Evolutionary conservation across 2,329 filamentous ascomycete genomes (phyloP), one percentile per base, ranked within the genome.

Genomic region (Fusarium hainanense): DNA sequence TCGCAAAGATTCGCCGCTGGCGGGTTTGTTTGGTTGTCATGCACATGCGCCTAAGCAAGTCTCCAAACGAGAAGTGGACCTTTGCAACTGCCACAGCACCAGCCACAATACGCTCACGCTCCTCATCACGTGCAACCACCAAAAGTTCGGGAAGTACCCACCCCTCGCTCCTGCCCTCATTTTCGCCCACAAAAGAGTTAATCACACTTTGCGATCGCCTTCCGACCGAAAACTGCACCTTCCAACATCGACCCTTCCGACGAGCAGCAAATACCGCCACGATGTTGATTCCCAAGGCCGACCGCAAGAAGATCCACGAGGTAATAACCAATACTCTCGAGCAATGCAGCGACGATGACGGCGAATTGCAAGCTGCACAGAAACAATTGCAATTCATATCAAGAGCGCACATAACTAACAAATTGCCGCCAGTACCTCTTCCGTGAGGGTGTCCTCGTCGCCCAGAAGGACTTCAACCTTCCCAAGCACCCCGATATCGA

Each of bases 231-330:
- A 81, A 75, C 79, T 79, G 77, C 78, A 80, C 79, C 77, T 78
- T 78, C 79, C 80, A 85, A 85, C 85, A 85, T 88, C 84, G 83
- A 81, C 80, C 74, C 73, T 71, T 74, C 63, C 79, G 68, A 70
- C 77, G 76, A 78, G 76, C 79, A 81, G 75, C 76, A 78, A 75
- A 82, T 66, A 84, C 83, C 84, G 84, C 82, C 83, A 88, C 94
- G 92, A 89, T 89, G 96, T 92, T 99, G 89, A 99, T 99, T 85
- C 96, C 96, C 85, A 98, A 98, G 92, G 92, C 93, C 85, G 96
- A 99, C 89, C 94, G 97, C 89, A 99, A 99, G 93, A 93, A 94
- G 92, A 98, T 99, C 88, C 96, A 99, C 90, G 95, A 91, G 87
- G 85, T 87, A 83, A 62, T 52, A 58, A 58, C 41, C 58, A 58